phyloP scores from a whole-genome alignment of 495 filamentous ascomycete species.

The Aspergillus haitiensis region DNA sequence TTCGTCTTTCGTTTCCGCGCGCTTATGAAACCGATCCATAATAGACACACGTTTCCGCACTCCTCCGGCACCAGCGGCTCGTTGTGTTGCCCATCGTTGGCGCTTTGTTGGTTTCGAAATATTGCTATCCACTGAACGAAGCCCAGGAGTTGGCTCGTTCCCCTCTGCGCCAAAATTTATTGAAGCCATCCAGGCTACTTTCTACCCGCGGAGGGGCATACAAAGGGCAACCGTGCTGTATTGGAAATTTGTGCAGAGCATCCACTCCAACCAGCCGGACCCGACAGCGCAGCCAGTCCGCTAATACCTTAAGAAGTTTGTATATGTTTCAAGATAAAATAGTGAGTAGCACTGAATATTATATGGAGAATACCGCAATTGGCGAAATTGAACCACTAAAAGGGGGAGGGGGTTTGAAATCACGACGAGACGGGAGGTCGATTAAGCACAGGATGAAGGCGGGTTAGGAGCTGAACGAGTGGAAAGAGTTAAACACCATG shows the following conservation, averaged over 20 bases:
- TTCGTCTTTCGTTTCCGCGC: slow-evolving; percentile 57
- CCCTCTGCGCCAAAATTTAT: slow-evolving; percentile 32
- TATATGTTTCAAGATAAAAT: neutral
- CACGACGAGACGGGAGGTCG: slow-evolving; percentile 7
- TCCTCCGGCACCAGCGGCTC: slow-evolving; percentile 69
- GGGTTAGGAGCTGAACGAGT: slow-evolving; percentile 22
- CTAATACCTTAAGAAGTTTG: slow-evolving; percentile 2
- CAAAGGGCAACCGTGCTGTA: slow-evolving; percentile 21
- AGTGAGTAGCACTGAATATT: neutral
- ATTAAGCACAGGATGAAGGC: slow-evolving; percentile 15
- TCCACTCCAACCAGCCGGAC: slow-evolving; percentile 33
- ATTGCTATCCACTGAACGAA: slow-evolving; percentile 46
- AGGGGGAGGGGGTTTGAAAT: neutral
- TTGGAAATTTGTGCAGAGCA: slow-evolving; percentile 24
- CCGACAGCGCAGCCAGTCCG: slow-evolving; percentile 30
- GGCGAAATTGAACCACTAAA: neutral
- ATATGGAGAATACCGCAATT: slow-evolving; percentile 5
- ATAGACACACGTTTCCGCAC: slow-evolving; percentile 81
- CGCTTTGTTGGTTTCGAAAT: slow-evolving; percentile 63
- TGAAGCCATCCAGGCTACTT: slow-evolving; percentile 42
- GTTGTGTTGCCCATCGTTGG: slow-evolving; percentile 92
- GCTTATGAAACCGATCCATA: slow-evolving; percentile 71
- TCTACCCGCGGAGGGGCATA: slow-evolving; percentile 35
- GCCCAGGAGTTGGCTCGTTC: slow-evolving; percentile 25
- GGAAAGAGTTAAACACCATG: slow-evolving; percentile 23